Base-by-base conservation (phyloP, 768 basidiomycete species). In the Suillus weaverae region DNA sequence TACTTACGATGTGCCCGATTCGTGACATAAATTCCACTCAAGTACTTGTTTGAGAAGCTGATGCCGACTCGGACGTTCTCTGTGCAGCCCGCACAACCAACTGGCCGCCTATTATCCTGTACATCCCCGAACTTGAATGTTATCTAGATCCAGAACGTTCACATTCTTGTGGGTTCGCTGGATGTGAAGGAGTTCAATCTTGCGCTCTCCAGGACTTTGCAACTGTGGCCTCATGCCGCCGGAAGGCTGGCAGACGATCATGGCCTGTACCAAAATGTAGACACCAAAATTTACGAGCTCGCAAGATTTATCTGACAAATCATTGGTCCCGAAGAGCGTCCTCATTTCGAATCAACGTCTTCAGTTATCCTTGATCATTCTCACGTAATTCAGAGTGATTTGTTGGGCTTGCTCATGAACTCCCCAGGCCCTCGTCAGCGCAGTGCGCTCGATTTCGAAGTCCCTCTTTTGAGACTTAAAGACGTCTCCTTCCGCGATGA, bases 381-480 rank as follows among this genome's bases (percentile, higher is more conserved):
- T n/a, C 74, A 70, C 70, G 72, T 75, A 30, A 22, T 75, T 53
- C 73, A 75, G 63, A 64, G 67, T 38, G 43, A 73, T 51, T 14
- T 73, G 32, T 66, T 63, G 5, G 32, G 54, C 8, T 60, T 73
- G 41, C 57, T 75, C n/a, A n/a, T n/a, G n/a, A n/a, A 53, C 26
- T 64, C 66, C 14, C 26, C 26, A 26, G 26, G 26, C 26, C 66
- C 68, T 6, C 26, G 62, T 11, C 63, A 62, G 32, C 60, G 65
- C 26, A 60, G 50, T 26, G 53, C 67, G 18, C 61, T 70, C 54
- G 67, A 75, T 35, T 63, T 64, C 11, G 36, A 41, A 18, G 61
- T 62, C 26, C 71, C 71, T 22, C 71, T 74, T 50, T 69, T 75
- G 32, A 69, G 68, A 46, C 48, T 77, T 39, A 78, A 77, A 54